Percentiles rank a stretch among this genome's conserved stretches.
Conservation (phyloP, 176 grass and related monocot species). For the Metroxylon sagu region DNA sequence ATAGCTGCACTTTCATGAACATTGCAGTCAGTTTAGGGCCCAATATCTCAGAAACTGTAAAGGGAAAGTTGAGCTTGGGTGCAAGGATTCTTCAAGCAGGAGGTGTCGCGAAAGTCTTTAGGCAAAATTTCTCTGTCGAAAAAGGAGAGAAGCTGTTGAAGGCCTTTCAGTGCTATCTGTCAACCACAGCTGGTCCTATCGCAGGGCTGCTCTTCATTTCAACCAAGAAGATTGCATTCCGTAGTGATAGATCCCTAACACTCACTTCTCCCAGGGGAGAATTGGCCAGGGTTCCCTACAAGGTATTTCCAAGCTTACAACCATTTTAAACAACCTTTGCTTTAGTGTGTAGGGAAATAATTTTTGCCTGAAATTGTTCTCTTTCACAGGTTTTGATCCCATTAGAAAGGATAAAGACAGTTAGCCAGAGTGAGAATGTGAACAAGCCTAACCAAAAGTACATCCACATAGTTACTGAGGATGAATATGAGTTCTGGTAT, state of each 20-base stretch:
- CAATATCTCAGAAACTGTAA: slow-evolving; percentile 11
- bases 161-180: slow-evolving; percentile 19
- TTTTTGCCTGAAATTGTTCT: not conserved
- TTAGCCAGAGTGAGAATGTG: slow-evolving; percentile 15
- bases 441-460: slow-evolving; percentile 28
- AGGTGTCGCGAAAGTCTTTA: slow-evolving; percentile 10
- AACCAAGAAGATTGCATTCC: slow-evolving; percentile 19
- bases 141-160: slow-evolving; percentile 18
- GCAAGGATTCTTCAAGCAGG: slow-evolving; percentile 15
- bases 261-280: slow-evolving; percentile 21
- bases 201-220: slow-evolving; percentile 10
- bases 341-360: too few relatives aligned
- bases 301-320: slow-evolving; percentile 3
- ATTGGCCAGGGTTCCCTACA: slow-evolving; percentile 13
- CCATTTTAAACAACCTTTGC: too few relatives aligned
- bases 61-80: slow-evolving; percentile 13
- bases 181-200: slow-evolving; percentile 13
- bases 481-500: slow-evolving; percentile 47
- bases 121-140: slow-evolving; percentile 11
- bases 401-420: slow-evolving; percentile 23
- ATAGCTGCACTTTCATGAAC: too few relatives aligned
- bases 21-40: slow-evolving; percentile 9
- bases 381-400: slow-evolving; percentile 18
- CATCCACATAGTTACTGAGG: slow-evolving; percentile 33
- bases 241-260: slow-evolving; percentile 14